Conservation (phyloP, 2,329 filamentous ascomycete species). For the Parasarocladium wereldwijsianum region DNA sequence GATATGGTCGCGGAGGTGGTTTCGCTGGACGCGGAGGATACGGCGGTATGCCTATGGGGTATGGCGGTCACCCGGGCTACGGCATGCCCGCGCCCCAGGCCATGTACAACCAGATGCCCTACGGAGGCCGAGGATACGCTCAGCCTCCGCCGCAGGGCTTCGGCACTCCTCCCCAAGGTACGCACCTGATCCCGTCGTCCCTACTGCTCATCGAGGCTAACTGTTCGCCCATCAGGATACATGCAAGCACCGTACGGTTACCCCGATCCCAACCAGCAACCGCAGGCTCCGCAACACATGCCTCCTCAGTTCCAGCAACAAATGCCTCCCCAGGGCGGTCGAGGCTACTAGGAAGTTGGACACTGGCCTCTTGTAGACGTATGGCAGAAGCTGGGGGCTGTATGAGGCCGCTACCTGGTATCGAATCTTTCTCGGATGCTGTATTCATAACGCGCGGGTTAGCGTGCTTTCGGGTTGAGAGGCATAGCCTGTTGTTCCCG, state of each 20-base stretch:
- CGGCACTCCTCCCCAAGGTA: slow-evolving; percentile 26
- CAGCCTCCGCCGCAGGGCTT: slow-evolving; percentile 19
- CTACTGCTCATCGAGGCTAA: not conserved
- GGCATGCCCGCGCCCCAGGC: slow-evolving; percentile 15
- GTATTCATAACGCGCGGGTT: too few species aligned
- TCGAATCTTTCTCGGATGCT: too few species aligned
- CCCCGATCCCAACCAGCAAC: slow-evolving; percentile 26
- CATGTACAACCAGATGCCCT: slow-evolving; percentile 20
- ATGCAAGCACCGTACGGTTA: slow-evolving; percentile 29
- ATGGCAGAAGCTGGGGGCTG: too few species aligned
- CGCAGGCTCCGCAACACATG: slow-evolving; percentile 20
- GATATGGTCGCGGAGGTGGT: slow-evolving; percentile 34
- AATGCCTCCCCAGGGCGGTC: slow-evolving; percentile 15
- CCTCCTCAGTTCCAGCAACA: slow-evolving; percentile 15
- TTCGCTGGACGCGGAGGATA: slow-evolving; percentile 22
- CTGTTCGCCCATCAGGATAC: slow-evolving; percentile 16
- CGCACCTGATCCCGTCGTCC: slow-evolving; percentile 7
- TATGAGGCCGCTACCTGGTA: too few species aligned
- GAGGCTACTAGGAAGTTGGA: slow-evolving; percentile 33
- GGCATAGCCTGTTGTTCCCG: too few species aligned
- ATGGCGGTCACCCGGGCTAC: slow-evolving; percentile 14
- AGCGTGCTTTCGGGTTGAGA: too few species aligned
- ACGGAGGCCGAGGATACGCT: slow-evolving; percentile 22
- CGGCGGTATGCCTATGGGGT: slow-evolving; percentile 24
- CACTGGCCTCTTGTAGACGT: slow-evolving; percentile 11